phyloP scores from a whole-genome alignment of 179 eudicot genomes.

The Pouteria campechiana region DNA sequence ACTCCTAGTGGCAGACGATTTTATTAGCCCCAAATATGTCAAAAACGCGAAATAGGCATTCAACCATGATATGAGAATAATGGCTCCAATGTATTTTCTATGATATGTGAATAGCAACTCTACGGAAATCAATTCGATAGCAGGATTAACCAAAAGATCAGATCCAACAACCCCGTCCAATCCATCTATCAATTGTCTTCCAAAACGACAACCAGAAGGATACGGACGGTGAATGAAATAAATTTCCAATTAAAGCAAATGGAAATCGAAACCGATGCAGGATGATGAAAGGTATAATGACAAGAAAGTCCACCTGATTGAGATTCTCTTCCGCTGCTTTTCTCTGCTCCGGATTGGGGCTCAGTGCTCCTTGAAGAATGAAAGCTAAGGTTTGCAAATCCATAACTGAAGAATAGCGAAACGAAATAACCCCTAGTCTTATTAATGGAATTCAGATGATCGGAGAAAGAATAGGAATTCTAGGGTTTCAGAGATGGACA shows the following conservation, averaged over 20 bases:
- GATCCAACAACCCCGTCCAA: neutral
- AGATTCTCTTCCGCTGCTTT: constrained; percentile 92
- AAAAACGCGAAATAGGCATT: too few species aligned
- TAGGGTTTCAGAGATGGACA: too few species aligned
- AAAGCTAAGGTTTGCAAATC: constrained; percentile 74
- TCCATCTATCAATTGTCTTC: neutral
- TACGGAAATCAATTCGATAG: too few species aligned
- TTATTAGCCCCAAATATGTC: too few species aligned
- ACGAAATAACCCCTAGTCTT: too few species aligned
- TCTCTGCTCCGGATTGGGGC: constrained; percentile 88
- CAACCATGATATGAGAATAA: too few species aligned
- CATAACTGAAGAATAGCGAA: too few species aligned
- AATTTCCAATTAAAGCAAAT: neutral
- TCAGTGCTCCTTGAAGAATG: constrained; percentile 85
- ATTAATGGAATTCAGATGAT: too few species aligned
- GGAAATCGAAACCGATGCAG: neutral
- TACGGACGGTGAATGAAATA: neutral
- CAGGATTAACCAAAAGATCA: neutral
- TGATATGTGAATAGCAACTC: too few species aligned
- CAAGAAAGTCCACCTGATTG: constrained; percentile 47
- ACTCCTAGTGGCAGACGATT: too few species aligned
- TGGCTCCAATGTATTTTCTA: too few species aligned
- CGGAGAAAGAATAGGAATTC: too few species aligned
- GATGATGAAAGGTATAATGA: neutral
- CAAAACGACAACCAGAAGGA: neutral